Conservation (phyloP, 2,329 filamentous ascomycete genomes). For the Trichoderma sp. region DNA sequence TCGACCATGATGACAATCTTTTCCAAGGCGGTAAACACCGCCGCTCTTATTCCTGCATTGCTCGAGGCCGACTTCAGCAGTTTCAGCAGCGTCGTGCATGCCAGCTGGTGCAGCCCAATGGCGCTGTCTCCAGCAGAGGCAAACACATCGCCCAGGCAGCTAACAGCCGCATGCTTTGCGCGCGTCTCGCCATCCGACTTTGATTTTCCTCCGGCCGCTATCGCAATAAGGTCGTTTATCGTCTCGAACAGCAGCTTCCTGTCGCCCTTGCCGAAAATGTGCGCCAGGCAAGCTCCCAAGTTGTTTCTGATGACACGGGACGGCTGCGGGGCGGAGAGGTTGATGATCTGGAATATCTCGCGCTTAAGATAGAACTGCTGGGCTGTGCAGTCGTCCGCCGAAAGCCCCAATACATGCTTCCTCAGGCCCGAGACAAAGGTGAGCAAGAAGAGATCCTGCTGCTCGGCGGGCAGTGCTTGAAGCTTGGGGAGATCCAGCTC, state of each 20-base stretch:
- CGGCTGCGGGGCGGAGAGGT: constrained; percentile 77
- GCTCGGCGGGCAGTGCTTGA: constrained; percentile 84
- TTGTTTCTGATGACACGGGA: constrained; percentile 90
- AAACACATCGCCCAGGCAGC: constrained; percentile 86
- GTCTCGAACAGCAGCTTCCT: constrained; percentile 92
- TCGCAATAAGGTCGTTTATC: constrained; percentile 79
- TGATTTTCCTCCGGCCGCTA: constrained; percentile 72
- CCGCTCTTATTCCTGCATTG: constrained; percentile 79
- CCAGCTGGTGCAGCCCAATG: constrained; percentile 76
- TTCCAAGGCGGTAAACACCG: constrained; percentile 72
- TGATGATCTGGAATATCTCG: constrained; percentile 91
- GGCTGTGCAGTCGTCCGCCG: constrained; percentile 76
- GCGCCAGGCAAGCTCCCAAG: constrained; percentile 78
- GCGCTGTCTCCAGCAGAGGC: constrained; percentile 92
- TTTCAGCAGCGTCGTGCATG: constrained; percentile 72
- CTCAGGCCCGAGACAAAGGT: constrained; percentile 83
- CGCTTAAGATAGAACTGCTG: constrained; percentile 93
- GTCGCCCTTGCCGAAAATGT: constrained; percentile 82
- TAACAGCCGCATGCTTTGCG: constrained; percentile 82
- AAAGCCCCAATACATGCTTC: constrained; percentile 74
- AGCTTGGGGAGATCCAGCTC: constrained; percentile 91
- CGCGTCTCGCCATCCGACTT: constrained; percentile 74
- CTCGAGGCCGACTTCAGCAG: constrained; percentile 75
- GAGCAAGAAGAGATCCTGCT: constrained; percentile 92
- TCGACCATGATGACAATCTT: constrained; percentile 77